These are phyloP conservation scores for Globisporangium heterothallicum DNA, from an alignment of 352 stramenopile genomes.

Conservation along the genomic window DNA sequence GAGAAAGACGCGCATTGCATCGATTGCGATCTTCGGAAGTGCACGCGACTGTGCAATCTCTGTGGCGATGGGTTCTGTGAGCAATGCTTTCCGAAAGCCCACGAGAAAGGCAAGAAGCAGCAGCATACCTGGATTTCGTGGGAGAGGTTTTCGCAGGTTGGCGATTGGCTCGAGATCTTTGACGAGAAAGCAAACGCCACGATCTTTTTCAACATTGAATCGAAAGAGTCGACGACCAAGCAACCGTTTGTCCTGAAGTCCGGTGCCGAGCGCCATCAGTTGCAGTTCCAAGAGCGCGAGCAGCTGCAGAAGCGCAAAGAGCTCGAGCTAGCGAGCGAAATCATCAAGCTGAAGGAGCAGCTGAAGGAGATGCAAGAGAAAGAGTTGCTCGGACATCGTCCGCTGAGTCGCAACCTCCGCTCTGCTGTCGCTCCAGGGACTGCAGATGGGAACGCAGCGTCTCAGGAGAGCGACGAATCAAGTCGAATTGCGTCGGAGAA, in stretches of 20 bases:
- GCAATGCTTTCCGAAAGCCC: slow-evolving; percentile 38
- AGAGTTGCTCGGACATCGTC: slow-evolving; percentile 19
- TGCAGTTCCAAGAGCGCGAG: slow-evolving; percentile 48
- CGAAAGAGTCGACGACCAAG: slow-evolving; percentile 60
- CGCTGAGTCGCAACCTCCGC: slow-evolving; percentile 12
- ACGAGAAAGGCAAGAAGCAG: slow-evolving; percentile 55
- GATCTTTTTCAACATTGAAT: slow-evolving; percentile 76
- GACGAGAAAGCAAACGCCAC: slow-evolving; percentile 36
- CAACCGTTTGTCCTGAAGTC: slow-evolving; percentile 45
- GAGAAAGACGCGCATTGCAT: slow-evolving; percentile 63
- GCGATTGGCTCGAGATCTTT: slow-evolving; percentile 73
- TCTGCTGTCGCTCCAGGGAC: not conserved
- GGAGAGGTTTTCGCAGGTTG: slow-evolving; percentile 36
- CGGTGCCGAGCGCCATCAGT: slow-evolving; percentile 49
- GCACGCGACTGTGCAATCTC: slow-evolving; percentile 58
- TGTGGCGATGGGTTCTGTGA: slow-evolving; percentile 77
- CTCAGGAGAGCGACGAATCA: slow-evolving; percentile 14
- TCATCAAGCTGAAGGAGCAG: slow-evolving; percentile 62
- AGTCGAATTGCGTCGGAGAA: slow-evolving; percentile 10
- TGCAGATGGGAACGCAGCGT: not conserved
- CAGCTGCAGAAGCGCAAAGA: slow-evolving; percentile 44
- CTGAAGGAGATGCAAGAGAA: slow-evolving; percentile 40
- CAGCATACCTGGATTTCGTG: slow-evolving; percentile 63
- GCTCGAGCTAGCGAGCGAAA: slow-evolving; percentile 56
- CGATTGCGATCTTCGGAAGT: slow-evolving; percentile 50